These are phyloP conservation scores for Ambrosia artemisiifolia DNA, from an alignment of 129 eudicot genomes.

Conservation along the genomic window DNA sequence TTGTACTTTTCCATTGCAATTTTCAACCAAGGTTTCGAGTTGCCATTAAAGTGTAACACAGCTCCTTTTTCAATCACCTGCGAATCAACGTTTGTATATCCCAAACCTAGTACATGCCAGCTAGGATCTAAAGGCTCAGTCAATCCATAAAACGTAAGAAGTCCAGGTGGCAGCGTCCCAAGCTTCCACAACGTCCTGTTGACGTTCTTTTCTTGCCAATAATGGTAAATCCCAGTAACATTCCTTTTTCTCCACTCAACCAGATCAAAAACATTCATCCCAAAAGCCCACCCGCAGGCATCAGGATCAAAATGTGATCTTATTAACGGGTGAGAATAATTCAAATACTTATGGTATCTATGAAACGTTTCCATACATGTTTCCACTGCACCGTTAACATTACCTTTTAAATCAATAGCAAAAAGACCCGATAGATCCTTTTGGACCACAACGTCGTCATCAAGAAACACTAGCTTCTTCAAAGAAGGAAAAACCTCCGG, in stretches of 20 bases:
- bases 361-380: conserved; percentile 61
- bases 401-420: conserved; percentile 42
- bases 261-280: conserved; percentile 63
- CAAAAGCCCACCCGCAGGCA: conserved; percentile 66
- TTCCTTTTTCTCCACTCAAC: conserved; percentile 53
- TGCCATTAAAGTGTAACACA: conserved; percentile 54
- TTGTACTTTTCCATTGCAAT: conserved; percentile 51
- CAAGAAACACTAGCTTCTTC: conserved; percentile 54
- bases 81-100: conserved; percentile 46
- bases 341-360: conserved; percentile 49
- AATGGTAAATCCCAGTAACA: conserved; percentile 50
- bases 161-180: conserved; percentile 64
- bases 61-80: conserved; percentile 48
- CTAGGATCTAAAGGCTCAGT: conserved; percentile 48
- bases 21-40: conserved; percentile 61
- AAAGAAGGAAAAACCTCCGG: conserved; percentile 54
- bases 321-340: conserved; percentile 50
- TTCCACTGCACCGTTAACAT: conserved; percentile 58
- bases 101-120: conserved; percentile 66
- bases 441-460: conserved; percentile 59
- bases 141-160: conserved; percentile 54
- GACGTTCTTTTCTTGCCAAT: conserved; percentile 56
- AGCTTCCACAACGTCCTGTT: conserved; percentile 59
- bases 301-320: conserved; percentile 54
- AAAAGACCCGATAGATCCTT: conserved; percentile 47